Evolutionary conservation across 805 yeast species (phyloP).

Genomic region (Yarrowia yakushimensis): DNA sequence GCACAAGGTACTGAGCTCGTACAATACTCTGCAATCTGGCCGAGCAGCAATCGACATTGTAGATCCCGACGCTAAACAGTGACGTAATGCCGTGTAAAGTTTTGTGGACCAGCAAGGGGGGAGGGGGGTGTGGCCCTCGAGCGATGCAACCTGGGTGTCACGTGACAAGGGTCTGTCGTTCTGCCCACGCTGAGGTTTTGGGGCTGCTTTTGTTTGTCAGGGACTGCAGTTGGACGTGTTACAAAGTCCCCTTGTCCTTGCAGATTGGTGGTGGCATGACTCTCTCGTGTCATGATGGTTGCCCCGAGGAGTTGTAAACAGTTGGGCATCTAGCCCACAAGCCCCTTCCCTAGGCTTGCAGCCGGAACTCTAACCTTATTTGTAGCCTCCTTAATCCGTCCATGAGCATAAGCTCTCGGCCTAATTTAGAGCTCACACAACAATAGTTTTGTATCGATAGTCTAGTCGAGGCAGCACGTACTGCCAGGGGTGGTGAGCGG

Average conservation of each 20-base stretch:
- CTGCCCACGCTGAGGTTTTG: no score
- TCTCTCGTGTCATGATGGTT: background rate
- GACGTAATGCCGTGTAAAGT: constrained; percentile 1
- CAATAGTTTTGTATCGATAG: background rate
- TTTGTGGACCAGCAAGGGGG: background rate
- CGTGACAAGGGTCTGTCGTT: no score
- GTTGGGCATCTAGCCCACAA: background rate
- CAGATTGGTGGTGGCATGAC: background rate
- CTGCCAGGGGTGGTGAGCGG: background rate
- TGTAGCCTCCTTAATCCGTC: background rate
- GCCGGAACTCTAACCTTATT: background rate
- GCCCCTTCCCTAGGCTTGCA: constrained; percentile 1
- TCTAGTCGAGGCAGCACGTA: constrained; percentile 4
- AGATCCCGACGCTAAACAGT: background rate
- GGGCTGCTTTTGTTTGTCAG: no score
- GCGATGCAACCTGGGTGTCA: background rate
- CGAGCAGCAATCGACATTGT: no score
- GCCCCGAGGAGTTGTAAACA: background rate
- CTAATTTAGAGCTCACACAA: constrained; percentile 12
- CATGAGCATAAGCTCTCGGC: background rate
- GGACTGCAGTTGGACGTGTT: no score
- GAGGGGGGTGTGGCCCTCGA: background rate
- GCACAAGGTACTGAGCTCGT: no score
- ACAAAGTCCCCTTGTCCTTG: no score
- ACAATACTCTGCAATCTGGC: no score